These are phyloP conservation scores for Ilyonectria robusta DNA, from an alignment of 2,329 filamentous ascomycete genomes.

Conservation along the genomic window DNA sequence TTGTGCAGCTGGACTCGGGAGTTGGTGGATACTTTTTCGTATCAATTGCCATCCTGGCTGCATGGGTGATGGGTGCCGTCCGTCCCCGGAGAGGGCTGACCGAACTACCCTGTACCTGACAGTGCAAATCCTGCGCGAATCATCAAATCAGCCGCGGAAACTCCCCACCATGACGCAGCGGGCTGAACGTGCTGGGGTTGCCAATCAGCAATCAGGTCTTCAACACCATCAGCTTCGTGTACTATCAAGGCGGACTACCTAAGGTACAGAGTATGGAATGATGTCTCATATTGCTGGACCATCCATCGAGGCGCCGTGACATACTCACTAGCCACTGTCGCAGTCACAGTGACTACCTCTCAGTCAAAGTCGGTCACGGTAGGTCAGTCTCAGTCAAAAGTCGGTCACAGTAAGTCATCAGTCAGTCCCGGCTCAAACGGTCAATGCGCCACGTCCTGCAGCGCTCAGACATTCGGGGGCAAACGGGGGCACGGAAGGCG, in stretches of 20 bases:
- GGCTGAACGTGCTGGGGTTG: too few species aligned
- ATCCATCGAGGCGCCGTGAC: neutral
- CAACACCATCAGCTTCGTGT: too few species aligned
- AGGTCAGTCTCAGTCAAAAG: neutral
- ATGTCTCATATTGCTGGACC: neutral
- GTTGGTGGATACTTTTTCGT: conserved; percentile 14
- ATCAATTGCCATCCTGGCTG: conserved; percentile 19
- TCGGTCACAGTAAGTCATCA: neutral
- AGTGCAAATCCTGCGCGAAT: conserved; percentile 22
- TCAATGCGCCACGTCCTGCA: conserved; percentile 27
- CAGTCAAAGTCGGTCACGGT: too few species aligned
- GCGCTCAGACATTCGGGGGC: conserved; percentile 24
- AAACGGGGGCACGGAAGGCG: conserved; percentile 20
- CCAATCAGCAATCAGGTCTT: too few species aligned
- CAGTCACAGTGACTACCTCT: conserved; percentile 3
- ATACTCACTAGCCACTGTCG: neutral
- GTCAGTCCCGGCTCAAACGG: conserved; percentile 19
- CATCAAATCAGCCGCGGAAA: neutral
- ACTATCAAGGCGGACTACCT: too few species aligned
- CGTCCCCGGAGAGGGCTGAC: neutral
- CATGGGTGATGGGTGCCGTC: conserved; percentile 12
- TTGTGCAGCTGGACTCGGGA: conserved; percentile 11
- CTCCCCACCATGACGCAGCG: conserved; percentile 24
- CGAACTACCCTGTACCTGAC: conserved; percentile 32
- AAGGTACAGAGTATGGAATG: too few species aligned